These are phyloP conservation scores for Penicillium egyptiacum DNA, from an alignment of 495 filamentous ascomycete species.

Conservation along the genomic window DNA sequence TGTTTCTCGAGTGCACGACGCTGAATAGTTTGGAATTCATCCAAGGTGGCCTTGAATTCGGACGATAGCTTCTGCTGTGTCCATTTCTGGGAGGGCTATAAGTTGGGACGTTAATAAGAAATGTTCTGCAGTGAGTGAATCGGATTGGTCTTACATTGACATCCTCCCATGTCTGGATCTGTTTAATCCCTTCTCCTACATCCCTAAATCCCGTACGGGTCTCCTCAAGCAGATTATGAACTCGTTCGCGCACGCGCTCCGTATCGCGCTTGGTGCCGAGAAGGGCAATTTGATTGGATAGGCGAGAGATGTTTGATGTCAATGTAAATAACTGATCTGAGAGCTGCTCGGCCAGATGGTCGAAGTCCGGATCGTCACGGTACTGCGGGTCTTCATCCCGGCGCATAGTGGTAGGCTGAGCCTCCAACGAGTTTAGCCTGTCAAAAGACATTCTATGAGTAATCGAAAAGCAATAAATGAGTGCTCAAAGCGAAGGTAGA, in stretches of 20 bases:
- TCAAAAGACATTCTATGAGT: constrained; percentile 79
- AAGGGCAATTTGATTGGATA: constrained; percentile 76
- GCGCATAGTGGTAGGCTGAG: constrained; percentile 69
- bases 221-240: constrained; percentile 82
- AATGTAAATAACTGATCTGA: constrained; percentile 84
- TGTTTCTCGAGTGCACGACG: constrained; percentile 88
- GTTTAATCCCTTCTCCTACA: constrained; percentile 90
- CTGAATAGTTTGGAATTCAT: constrained; percentile 89
- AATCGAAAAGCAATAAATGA: constrained; percentile 8
- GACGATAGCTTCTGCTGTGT: constrained; percentile 91
- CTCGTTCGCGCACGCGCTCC: constrained; percentile 83
- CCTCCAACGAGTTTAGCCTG: constrained; percentile 77
- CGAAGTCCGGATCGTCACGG: constrained; percentile 90
- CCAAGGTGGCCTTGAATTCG: constrained; percentile 82
- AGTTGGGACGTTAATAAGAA: constrained; percentile 13
- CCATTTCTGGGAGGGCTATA: constrained; percentile 87
- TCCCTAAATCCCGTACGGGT: constrained; percentile 86
- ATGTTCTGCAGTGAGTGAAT: not conserved
- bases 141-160: constrained; percentile 65
- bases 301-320: constrained; percentile 78
- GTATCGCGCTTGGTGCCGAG: constrained; percentile 90
- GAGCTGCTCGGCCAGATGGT: constrained; percentile 72
- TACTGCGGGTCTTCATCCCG: constrained; percentile 70
- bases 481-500: constrained; percentile 10
- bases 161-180: constrained; percentile 86